Evolutionary conservation across 2,329 filamentous ascomycete genomes (phyloP).

Genomic region (Hypomyces perniciosus): DNA sequence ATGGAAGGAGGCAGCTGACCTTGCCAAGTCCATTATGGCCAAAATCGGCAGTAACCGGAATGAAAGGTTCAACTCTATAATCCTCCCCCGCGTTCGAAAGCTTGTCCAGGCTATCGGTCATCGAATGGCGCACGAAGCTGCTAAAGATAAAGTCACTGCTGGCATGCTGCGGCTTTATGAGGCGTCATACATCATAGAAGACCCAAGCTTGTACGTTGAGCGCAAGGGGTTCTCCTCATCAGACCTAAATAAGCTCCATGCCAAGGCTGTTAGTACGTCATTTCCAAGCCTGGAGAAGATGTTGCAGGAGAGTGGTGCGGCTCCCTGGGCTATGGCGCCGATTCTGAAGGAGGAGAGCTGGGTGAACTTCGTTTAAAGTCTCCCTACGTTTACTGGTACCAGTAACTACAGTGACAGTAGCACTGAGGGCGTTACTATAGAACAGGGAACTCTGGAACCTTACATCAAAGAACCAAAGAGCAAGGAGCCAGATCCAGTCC

Average conservation of each 20-base stretch:
- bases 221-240: neutral
- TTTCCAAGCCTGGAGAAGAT: neutral
- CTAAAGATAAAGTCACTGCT: neutral
- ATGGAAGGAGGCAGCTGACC: constrained; percentile 18
- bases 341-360: neutral
- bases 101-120: constrained; percentile 22
- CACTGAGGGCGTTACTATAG: too few relatives aligned
- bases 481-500: too few relatives aligned
- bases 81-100: constrained; percentile 21
- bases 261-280: neutral
- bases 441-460: too few relatives aligned
- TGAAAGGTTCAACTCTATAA: constrained; percentile 16
- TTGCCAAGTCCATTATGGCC: constrained; percentile 3
- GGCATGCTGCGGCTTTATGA: constrained; percentile 13
- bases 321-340: neutral
- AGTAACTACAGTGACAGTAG: too few relatives aligned
- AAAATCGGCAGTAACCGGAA: constrained; percentile 13
- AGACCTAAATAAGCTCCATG: neutral
- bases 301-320: neutral
- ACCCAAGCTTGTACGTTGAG: constrained; percentile 15
- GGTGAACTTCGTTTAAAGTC: neutral
- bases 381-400: neutral
- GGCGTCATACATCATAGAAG: constrained; percentile 10
- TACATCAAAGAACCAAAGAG: too few relatives aligned
- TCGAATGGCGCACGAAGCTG: constrained; percentile 26